Evolutionary conservation across 257 asterid species (phyloP), one percentile per base, ranked within the genome.

Genomic region (Buddleja alternifolia): DNA sequence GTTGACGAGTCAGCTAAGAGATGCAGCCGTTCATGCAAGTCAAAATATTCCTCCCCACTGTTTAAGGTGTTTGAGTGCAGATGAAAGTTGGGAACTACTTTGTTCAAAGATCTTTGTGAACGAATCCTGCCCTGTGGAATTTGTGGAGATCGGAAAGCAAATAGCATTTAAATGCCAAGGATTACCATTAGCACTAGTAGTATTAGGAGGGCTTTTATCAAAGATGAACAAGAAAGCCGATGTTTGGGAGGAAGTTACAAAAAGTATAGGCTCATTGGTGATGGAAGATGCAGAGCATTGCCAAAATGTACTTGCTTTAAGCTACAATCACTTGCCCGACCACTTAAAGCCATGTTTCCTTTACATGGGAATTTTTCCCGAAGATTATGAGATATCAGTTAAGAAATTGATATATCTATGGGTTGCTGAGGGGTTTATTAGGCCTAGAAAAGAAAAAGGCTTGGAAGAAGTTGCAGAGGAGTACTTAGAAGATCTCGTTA

Each of bases 391-490:
- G 34, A 61, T 77, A 20, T 32, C 68, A 9, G 52, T 63, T 0
- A 41, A 29, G 61, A 62, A 39, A 8, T 41, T 77, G 58, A 19
- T 57, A 15, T 16, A 51, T 45, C 63, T 77, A 25, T 77, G 82
- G 82, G 46, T 77, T 14, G 72, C 72, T 0, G 81, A 72, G 66
- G 77, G 81, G 20, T 68, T 72, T 48, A 69, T 78, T 10, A 14
- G 16, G 41, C 73, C 66, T 7, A 25, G 6, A 1, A 14, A 10
- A 42, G 14, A 2, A 9, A 59, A 63, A 42, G 50, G 59, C 48
- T 56, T 78, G 61, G 83, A 73, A 46, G 71, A 73, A 23, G 63
- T 59, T 15, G 73, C 83, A 1, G 57, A 50, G 42, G 76, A 51
- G 6, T 64, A 64, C 51, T 42, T 78, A 41, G 71, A 48, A 16